Percentiles rank a stretch among this genome's conserved stretches.
Conservation (phyloP, 2,329 filamentous ascomycete species). For the Graphilbum ipis-grandicollis region DNA sequence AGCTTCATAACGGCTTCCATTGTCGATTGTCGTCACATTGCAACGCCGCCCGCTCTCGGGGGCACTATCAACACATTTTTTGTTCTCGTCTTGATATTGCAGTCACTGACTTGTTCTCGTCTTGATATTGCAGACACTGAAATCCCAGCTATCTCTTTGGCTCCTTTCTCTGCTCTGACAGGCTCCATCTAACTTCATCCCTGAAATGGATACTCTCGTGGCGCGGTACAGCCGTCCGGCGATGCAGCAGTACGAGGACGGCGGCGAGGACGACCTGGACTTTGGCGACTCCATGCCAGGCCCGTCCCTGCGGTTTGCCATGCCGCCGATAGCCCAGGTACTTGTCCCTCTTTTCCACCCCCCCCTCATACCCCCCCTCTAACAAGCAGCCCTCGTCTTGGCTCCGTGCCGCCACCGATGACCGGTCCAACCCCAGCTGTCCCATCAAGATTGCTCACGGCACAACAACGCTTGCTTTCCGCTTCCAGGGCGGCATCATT, state of each 20-base stretch:
- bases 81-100: no score
- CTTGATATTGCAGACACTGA: no score
- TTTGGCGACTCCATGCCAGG: slow-evolving; percentile 52
- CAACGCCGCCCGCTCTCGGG: no score
- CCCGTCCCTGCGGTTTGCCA: slow-evolving; percentile 81
- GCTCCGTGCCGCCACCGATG: slow-evolving; percentile 93
- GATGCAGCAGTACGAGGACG: slow-evolving; percentile 53
- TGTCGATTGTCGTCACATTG: no score
- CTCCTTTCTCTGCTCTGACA: no score
- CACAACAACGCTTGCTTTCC: slow-evolving; percentile 93
- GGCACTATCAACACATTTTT: no score
- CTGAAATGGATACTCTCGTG: slow-evolving; percentile 75
- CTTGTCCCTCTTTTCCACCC: slow-evolving; percentile 3
- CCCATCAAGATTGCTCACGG: slow-evolving; percentile 99
- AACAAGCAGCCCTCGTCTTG: slow-evolving; percentile 61
- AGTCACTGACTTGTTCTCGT: no score
- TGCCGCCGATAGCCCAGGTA: slow-evolving; percentile 85
- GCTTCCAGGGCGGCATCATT: slow-evolving; percentile 96
- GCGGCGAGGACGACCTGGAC: slow-evolving; percentile 57
- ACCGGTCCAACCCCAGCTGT: slow-evolving; percentile 89
- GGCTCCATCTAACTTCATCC: no score
- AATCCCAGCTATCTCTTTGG: no score
- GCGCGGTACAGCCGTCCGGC: slow-evolving; percentile 75
- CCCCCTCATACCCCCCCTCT: not conserved
- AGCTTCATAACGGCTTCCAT: slow-evolving; percentile 2